Percentiles rank a stretch among this genome's conserved stretches.
Evolutionary conservation across 1,139 yeast species (phyloP).

Genomic region (Protomyces pachydermus): DNA sequence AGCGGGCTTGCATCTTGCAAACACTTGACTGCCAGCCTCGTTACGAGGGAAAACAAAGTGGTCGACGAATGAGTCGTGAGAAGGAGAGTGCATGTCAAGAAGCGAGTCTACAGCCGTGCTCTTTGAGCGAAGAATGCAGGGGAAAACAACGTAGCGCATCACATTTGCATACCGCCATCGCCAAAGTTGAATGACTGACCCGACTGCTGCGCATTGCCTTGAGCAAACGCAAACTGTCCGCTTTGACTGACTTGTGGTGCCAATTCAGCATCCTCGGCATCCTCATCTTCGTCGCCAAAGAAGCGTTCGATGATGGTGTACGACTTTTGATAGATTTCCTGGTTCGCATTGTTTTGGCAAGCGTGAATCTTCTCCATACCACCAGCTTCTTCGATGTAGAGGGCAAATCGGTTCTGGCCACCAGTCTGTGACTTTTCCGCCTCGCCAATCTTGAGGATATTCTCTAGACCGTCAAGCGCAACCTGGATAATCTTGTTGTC

Average conservation of each 20-base stretch:
- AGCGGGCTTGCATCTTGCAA: not conserved
- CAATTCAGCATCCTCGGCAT: conserved; percentile 64
- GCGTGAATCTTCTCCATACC: conserved; percentile 96
- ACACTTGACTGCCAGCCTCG: not conserved
- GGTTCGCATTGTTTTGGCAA: conserved; percentile 87
- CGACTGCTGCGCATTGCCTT: conserved; percentile 26
- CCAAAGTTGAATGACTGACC: conserved; percentile 23
- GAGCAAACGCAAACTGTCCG: conserved; percentile 81
- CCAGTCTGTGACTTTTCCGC: conserved; percentile 76
- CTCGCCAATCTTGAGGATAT: conserved; percentile 91
- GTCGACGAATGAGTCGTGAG: not conserved
- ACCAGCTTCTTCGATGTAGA: conserved; percentile 94
- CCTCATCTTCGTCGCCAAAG: conserved; percentile 78
- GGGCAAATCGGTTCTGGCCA: conserved; percentile 75
- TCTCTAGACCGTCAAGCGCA: conserved; percentile 89
- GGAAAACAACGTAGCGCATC: not conserved
- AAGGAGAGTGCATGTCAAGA: not conserved
- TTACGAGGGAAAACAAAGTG: not conserved
- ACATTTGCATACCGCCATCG: conserved; percentile 26
- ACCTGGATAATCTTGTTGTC: conserved; percentile 92
- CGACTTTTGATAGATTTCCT: conserved; percentile 87
- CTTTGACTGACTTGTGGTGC: conserved; percentile 66
- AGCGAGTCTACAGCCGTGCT: not conserved
- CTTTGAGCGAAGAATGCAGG: not conserved
- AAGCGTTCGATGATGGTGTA: conserved; percentile 83